Evolutionary conservation across 1,284 basidiomycete species (phyloP).

Genomic region (Wolfiporia cocos): DNA sequence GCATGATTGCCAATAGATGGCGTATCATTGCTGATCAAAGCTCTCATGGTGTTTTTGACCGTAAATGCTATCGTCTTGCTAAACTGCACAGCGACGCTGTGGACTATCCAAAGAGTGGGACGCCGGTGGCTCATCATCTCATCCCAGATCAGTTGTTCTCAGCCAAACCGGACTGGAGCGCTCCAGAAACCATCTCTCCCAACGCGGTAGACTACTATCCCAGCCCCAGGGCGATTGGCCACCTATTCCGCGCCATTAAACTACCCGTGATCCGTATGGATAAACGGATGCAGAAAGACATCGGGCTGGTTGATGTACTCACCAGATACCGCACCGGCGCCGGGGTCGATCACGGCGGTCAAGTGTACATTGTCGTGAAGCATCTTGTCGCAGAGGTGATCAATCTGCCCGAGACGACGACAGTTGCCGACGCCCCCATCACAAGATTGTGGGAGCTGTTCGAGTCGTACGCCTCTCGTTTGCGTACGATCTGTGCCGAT

Average conservation of each 20-base stretch:
- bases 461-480: slow-evolving; percentile 37
- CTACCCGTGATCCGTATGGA: slow-evolving; percentile 40
- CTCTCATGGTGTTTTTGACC: slow-evolving; percentile 7
- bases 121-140: slow-evolving; percentile 40
- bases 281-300: no score
- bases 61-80: slow-evolving; percentile 34
- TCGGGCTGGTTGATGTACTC: no score
- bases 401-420: slow-evolving; percentile 7
- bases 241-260: slow-evolving; percentile 50
- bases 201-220: slow-evolving; percentile 53
- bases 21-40: slow-evolving; percentile 59
- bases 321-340: no score
- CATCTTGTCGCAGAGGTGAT: slow-evolving; percentile 23
- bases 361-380: slow-evolving; percentile 17
- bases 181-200: slow-evolving; percentile 46
- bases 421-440: slow-evolving; percentile 15
- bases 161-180: slow-evolving; percentile 69
- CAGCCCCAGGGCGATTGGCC: slow-evolving; percentile 54
- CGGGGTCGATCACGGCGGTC: no score
- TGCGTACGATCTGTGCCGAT: slow-evolving; percentile 42
- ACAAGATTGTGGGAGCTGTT: slow-evolving; percentile 32
- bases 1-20: slow-evolving; percentile 50
- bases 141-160: slow-evolving; percentile 41
- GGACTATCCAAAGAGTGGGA: slow-evolving; percentile 65
- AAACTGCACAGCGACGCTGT: slow-evolving; percentile 58